Base-by-base conservation (phyloP, 2,329 filamentous ascomycete genomes). In the Fusarium longipes region DNA sequence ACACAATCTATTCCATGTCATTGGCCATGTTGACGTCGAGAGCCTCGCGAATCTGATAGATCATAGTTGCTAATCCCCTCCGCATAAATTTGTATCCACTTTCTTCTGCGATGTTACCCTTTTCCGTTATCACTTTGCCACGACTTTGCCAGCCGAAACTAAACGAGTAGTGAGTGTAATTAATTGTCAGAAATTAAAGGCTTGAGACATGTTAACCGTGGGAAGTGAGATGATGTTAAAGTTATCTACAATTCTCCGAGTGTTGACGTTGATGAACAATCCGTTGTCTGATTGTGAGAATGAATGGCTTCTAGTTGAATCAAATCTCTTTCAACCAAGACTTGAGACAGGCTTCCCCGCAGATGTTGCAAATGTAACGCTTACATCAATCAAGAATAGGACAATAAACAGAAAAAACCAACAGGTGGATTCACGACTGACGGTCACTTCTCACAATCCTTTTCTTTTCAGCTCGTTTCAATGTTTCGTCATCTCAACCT, bases 371-470 rank as follows among this genome's bases (percentile, higher is more conserved):
- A n/a, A 15, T 6, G 2, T 11, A 20, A 27, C 48, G 14, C 17
- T 12, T 18, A 4, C 8, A 22, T 2, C 18, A 5, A 20, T 11
- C 27, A 32, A 10, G 2, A 29, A 12, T 30, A 8, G 24, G 32
- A n/a, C 10, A 17, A 33, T 17, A 22, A 25, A 47, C 32, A 17
- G 20, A 14, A 4, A 25, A 3, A 49, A 30, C 18, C n/a, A 35
- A 3, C 30, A 6, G 6, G 2, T 35, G 9, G 17, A 10, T 5
- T 10, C 20, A 25, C 11, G 30, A 8, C n/a, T 33, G 20, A 47
- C 12, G 29, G 15, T 61, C 58, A 62, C 17, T 54, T 62, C 20
- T 62, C 58, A 62, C 20, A 55, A 53, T 25, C n/a, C 9, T 1
- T 11, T 20, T 8, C 7, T 22, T 18, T 25, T 54, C 56, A 54